Conservation (phyloP, 306 rosid genomes). For the Rosa rugosa region DNA sequence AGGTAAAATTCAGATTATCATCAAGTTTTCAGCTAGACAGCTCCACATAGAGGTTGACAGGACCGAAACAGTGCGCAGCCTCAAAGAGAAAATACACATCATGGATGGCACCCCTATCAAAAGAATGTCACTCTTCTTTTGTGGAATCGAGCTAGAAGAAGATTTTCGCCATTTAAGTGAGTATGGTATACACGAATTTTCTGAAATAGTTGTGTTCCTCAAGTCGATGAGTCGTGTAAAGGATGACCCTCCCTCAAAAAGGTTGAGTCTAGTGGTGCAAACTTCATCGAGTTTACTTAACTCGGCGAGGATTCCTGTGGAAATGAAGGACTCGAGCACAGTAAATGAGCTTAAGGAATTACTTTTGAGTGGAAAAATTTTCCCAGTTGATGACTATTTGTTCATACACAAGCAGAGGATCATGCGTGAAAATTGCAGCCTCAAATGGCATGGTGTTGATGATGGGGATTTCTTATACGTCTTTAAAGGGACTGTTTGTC, state of each 20-base stretch:
- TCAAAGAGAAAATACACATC: constrained; percentile 78
- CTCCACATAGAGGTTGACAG: constrained; percentile 59
- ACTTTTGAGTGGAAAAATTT: constrained; percentile 48
- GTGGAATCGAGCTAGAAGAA: constrained; percentile 58
- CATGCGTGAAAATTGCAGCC: constrained; percentile 75
- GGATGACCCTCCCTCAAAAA: constrained; percentile 49
- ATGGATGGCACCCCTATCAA: constrained; percentile 57
- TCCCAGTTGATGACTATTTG: constrained; percentile 72
- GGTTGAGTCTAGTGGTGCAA: constrained; percentile 56
- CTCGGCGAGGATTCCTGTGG: constrained; percentile 71
- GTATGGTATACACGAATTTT: constrained; percentile 56
- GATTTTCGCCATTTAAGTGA: constrained; percentile 59
- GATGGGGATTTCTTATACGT: constrained; percentile 74
- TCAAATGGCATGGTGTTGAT: constrained; percentile 85
- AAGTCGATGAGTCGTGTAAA: constrained; percentile 44
- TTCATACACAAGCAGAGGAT: constrained; percentile 89
- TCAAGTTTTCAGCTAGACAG: constrained; percentile 53
- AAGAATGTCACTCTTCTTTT: constrained; percentile 59
- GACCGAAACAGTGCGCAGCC: constrained; percentile 66
- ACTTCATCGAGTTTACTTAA: constrained; percentile 78
- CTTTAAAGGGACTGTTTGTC: constrained; percentile 68
- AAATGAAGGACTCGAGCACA: constrained; percentile 61
- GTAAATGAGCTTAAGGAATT: constrained; percentile 59
- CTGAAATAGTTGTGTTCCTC: constrained; percentile 60
- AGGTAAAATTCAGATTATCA: constrained; percentile 46